phyloP scores from a whole-genome alignment of 768 basidiomycete species.

The Rhodocollybia butyracea region DNA sequence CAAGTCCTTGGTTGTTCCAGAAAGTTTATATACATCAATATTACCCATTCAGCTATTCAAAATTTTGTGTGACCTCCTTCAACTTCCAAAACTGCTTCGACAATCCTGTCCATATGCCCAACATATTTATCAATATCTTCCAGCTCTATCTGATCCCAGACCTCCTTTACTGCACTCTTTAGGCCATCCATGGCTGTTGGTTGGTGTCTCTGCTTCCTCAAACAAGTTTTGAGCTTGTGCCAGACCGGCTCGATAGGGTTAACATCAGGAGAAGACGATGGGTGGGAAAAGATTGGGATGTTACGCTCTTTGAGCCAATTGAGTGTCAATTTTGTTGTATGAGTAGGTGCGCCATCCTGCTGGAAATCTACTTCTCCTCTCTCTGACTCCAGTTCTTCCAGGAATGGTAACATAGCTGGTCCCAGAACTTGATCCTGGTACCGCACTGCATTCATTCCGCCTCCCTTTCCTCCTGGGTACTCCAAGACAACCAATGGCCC shows the following conservation, averaged over 20 bases:
- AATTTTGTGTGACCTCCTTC: conserved; percentile 19
- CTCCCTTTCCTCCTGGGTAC: conserved; percentile 13
- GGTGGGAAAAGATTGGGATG: conserved; percentile 17
- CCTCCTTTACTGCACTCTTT: conserved; percentile 9
- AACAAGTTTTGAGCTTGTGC: conserved; percentile 23
- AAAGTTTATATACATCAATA: background rate
- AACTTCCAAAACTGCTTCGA: conserved; percentile 16
- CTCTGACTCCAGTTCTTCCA: background rate
- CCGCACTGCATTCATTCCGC: conserved; percentile 8
- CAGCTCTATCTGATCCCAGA: conserved; percentile 20
- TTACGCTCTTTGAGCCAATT: background rate
- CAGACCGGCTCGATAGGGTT: conserved; percentile 31
- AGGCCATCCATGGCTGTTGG: conserved; percentile 18
- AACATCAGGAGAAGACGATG: conserved; percentile 28
- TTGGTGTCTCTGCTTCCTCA: conserved; percentile 14
- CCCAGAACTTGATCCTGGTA: conserved; percentile 12
- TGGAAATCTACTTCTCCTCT: conserved; percentile 4
- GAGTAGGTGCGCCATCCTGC: conserved; percentile 12
- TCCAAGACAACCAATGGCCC: conserved; percentile 12
- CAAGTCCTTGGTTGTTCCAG: too few relatives aligned
- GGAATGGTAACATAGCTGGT: conserved; percentile 1
- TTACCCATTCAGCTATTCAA: background rate
- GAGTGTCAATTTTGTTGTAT: conserved; percentile 4
- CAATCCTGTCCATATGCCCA: conserved; percentile 16
- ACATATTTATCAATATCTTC: conserved; percentile 20